Percentiles rank a stretch among this genome's conserved stretches.
Evolutionary conservation across 768 basidiomycete species (phyloP).

Genomic region (Daedaleopsis nitida): DNA sequence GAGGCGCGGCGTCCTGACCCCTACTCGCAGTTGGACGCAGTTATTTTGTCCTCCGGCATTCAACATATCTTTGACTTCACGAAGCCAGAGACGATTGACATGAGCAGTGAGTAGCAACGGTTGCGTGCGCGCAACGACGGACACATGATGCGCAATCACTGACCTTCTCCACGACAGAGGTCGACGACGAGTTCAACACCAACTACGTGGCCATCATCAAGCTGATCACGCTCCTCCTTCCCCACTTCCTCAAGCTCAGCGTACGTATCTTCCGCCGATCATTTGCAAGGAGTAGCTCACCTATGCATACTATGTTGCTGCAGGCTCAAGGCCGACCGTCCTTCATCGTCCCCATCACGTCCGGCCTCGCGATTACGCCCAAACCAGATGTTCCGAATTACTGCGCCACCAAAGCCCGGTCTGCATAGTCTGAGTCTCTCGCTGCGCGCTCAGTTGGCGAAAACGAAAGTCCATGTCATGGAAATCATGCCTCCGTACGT

Average conservation of each 20-base stretch:
- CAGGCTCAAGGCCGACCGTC: constrained; percentile 48
- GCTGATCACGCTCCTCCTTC: constrained; percentile 49
- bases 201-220: constrained; percentile 56
- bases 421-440: constrained; percentile 55
- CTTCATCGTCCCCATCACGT: constrained; percentile 54
- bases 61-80: constrained; percentile 52
- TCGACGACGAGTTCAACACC: constrained; percentile 49
- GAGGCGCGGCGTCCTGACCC: not conserved
- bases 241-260: constrained; percentile 56
- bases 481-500: constrained; percentile 63
- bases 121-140: too few species aligned
- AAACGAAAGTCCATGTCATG: constrained; percentile 53
- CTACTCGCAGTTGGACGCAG: constrained; percentile 51
- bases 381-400: constrained; percentile 48
- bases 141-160: not conserved
- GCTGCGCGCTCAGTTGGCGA: constrained; percentile 47
- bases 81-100: constrained; percentile 41
- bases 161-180: constrained; percentile 31
- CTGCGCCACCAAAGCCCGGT: constrained; percentile 59
- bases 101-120: constrained; percentile 37
- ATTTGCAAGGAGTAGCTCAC: too few species aligned
- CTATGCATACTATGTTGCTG: too few species aligned
- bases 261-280: constrained; percentile 33
- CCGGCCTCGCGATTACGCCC: constrained; percentile 52
- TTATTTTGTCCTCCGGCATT: constrained; percentile 55